Percentiles rank a stretch among this genome's conserved stretches.
Evolutionary conservation across 1,284 basidiomycete genomes (phyloP).

Genomic region (Tranzscheliella williamsii): DNA sequence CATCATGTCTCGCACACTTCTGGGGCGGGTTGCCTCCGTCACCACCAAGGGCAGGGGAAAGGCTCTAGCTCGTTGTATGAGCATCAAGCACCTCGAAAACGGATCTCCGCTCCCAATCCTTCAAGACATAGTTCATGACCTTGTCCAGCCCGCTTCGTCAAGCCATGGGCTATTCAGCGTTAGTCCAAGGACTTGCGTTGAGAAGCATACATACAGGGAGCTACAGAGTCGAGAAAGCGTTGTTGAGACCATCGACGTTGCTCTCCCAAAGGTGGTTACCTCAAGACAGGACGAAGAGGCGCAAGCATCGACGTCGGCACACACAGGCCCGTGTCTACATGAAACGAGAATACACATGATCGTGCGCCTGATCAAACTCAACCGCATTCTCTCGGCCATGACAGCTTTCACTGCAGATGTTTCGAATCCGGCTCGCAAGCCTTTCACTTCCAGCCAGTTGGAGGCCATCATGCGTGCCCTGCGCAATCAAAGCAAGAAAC

Average conservation of each 20-base stretch:
- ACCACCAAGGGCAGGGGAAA: too few species aligned
- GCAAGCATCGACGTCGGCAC: too few species aligned
- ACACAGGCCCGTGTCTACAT: too few species aligned
- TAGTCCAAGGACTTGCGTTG: background rate
- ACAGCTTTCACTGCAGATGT: constrained; percentile 14
- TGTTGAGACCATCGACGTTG: too few species aligned
- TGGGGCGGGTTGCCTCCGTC: too few species aligned
- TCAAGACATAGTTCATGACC: constrained; percentile 15
- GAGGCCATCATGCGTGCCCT: constrained; percentile 19
- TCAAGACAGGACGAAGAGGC: too few species aligned
- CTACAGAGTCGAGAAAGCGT: too few species aligned
- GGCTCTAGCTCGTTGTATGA: too few species aligned
- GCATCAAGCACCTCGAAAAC: too few species aligned
- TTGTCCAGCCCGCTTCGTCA: constrained; percentile 1
- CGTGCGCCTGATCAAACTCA: constrained; percentile 15
- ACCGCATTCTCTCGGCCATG: constrained; percentile 37
- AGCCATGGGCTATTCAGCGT: constrained; percentile 2
- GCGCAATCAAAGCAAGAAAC: constrained; percentile 7
- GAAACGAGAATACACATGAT: constrained; percentile 14
- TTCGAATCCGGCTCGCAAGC: constrained; percentile 2
- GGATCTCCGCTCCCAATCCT: background rate
- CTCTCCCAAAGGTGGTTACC: too few species aligned
- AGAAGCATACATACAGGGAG: background rate
- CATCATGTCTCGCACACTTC: too few species aligned
- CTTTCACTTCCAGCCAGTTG: constrained; percentile 10